phyloP scores from a whole-genome alignment of 768 basidiomycete species.

The Russula earlei region DNA sequence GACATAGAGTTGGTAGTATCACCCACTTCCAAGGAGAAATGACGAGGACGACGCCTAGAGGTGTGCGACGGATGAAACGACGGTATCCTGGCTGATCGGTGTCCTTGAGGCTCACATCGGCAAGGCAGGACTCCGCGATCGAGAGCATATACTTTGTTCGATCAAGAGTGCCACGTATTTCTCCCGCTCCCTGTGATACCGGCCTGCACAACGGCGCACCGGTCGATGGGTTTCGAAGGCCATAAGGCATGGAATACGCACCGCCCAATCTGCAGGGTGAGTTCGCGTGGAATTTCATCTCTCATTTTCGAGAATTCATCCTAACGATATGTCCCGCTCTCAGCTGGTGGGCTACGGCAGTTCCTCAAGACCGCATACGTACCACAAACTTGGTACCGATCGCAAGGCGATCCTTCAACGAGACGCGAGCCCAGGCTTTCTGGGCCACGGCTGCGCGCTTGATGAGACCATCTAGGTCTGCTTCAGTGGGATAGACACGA shows the following conservation, averaged over 20 bases:
- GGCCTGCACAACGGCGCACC: constrained; percentile 41
- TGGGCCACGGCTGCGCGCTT: constrained; percentile 54
- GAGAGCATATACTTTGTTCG: constrained; percentile 78
- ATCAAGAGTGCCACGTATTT: constrained; percentile 72
- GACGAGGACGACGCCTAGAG: constrained; percentile 80
- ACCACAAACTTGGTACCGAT: constrained; percentile 68
- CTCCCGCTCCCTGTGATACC: constrained; percentile 65
- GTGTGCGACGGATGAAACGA: constrained; percentile 73
- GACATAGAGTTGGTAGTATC: background rate
- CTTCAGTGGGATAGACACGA: constrained; percentile 50
- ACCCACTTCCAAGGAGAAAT: constrained; percentile 90
- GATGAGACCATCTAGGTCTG: constrained; percentile 55
- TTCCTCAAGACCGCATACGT: constrained; percentile 29
- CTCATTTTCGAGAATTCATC: constrained; percentile 41
- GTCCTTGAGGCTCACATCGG: constrained; percentile 63
- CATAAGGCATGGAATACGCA: constrained; percentile 29
- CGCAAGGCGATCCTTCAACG: constrained; percentile 54
- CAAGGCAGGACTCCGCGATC: constrained; percentile 67
- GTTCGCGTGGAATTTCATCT: constrained; percentile 61
- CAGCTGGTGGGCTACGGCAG: background rate
- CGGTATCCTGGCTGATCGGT: constrained; percentile 79
- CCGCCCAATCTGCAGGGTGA: constrained; percentile 91
- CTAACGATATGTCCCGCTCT: constrained; percentile 22
- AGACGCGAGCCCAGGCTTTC: constrained; percentile 55
- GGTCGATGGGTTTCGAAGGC: background rate